phyloP scores from a whole-genome alignment of 2,329 filamentous ascomycete species.

The Lecanicillium sp. region DNA sequence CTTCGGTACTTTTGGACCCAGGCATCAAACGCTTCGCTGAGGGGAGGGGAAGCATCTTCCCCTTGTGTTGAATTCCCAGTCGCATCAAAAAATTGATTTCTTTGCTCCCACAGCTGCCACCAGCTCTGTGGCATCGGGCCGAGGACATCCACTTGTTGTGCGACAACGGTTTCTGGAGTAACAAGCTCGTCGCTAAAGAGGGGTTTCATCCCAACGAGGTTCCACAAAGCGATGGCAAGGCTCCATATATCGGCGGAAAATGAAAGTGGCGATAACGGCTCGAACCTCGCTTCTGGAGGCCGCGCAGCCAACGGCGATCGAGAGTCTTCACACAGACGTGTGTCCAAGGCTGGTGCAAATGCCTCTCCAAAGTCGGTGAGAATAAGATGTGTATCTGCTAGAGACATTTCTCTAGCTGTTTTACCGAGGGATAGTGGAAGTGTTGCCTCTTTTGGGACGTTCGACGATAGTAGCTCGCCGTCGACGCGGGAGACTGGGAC shows the following conservation, averaged over 20 bases:
- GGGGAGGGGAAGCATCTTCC: constrained; percentile 14
- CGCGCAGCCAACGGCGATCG: constrained; percentile 11
- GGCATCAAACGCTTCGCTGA: constrained; percentile 19
- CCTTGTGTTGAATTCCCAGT: constrained; percentile 1
- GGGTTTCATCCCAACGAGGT: constrained; percentile 15
- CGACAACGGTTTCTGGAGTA: constrained; percentile 13
- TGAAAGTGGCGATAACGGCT: constrained; percentile 5
- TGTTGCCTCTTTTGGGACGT: constrained; percentile 18
- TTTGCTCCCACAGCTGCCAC: constrained; percentile 9
- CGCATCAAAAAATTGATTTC: constrained; percentile 2
- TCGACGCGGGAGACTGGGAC: constrained; percentile 16
- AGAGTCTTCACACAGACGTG: constrained; percentile 15
- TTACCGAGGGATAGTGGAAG: constrained; percentile 18
- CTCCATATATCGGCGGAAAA: constrained; percentile 15
- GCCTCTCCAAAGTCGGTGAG: constrained; percentile 27
- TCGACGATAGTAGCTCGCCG: constrained; percentile 16
- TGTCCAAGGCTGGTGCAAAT: constrained; percentile 16
- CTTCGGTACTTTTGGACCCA: constrained; percentile 16
- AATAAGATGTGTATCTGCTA: constrained; percentile 19
- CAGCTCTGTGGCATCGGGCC: constrained; percentile 11
- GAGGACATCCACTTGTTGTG: constrained; percentile 16
- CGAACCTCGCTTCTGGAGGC: constrained; percentile 8
- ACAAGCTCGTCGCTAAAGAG: constrained; percentile 15
- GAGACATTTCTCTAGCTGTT: constrained; percentile 17
- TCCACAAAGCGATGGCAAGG: constrained; percentile 14